Base-by-base conservation (phyloP, 1,139 yeast species). In the Protomyces inouyei region DNA sequence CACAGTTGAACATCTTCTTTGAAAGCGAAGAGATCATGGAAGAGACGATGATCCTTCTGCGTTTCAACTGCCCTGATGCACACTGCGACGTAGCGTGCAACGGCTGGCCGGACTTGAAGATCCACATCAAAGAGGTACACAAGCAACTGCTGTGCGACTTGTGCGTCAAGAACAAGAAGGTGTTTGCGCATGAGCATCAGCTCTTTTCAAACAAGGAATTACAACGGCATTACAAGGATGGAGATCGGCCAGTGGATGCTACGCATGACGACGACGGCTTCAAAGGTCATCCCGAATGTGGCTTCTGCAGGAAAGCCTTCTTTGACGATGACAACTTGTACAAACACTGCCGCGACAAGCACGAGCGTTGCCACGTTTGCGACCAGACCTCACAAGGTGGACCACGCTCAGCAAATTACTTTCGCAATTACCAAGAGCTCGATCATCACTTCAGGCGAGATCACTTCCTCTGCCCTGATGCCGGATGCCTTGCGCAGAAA, bases 331-430 rank as follows among this genome's bases (percentile, higher is more conserved):
- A 93, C 73, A 98, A 92, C 73, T 79, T 91, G 70, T 85, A 83
- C 71, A 76, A 85, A 51, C 99, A 93, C 74, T 82, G 93, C 76
- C 80, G 97, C 70, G 89, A 89, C 68, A 78, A 79, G 64, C 98
- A 93, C 74, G 97, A 92, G 73, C 84, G 86, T 70, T 93, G 99
- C 74, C 88, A 86, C 71, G 85, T 95, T 48, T 93, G 99, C 77
- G 96, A 91, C 70, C 86, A 83, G 72, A 79, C 84, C 16, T 80
- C 81, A 69, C 83, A 88, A 0, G 77, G 72, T 10, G 48, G 48
- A n/a, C 70, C 71, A n/a, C 72, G 83, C 23, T 78, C 80, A 3
- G 95, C 95, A 0, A 90, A 85, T 71, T 91, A 89, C 75, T 95
- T 87, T 76, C 81, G 80, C 69, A 83, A 92, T 74, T 92, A 92